These are phyloP conservation scores for Fusarium miscanthi DNA, from an alignment of 2,329 filamentous ascomycete species.

Conservation along the genomic window DNA sequence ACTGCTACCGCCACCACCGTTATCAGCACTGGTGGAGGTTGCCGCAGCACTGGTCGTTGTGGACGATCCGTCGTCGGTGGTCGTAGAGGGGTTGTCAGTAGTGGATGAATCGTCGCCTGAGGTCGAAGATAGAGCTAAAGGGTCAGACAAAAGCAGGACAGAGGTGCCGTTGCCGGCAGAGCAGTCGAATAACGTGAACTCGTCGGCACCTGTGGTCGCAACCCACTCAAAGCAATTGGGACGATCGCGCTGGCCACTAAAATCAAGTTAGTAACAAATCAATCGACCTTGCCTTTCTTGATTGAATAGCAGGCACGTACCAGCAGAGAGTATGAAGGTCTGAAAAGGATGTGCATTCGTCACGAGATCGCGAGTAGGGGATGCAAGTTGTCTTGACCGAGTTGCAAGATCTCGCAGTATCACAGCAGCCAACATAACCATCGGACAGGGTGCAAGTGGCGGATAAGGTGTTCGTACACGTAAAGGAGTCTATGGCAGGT, in stretches of 20 bases:
- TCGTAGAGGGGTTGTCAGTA: conserved; percentile 20
- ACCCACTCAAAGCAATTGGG: conserved; percentile 48
- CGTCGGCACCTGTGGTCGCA: conserved; percentile 37
- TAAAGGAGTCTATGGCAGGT: conserved; percentile 42
- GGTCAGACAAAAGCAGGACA: conserved; percentile 48
- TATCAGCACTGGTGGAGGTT: conserved; percentile 42
- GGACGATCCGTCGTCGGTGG: conserved; percentile 1
- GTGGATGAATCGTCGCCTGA: conserved; percentile 4
- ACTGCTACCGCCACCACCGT: conserved; percentile 37
- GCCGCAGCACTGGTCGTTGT: conserved; percentile 19
- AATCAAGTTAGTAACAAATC: conserved; percentile 9
- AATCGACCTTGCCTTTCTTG: background rate
- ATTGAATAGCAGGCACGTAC: conserved; percentile 33
- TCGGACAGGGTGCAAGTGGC: conserved; percentile 44
- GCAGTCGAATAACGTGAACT: conserved; percentile 47
- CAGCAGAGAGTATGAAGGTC: conserved; percentile 53
- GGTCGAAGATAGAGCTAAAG: conserved; percentile 32
- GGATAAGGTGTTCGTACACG: conserved; percentile 41
- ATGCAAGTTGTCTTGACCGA: conserved; percentile 50
- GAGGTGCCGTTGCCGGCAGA: conserved; percentile 38
- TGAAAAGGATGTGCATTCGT: conserved; percentile 40
- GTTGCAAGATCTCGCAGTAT: conserved; percentile 44
- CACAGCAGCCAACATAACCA: conserved; percentile 50
- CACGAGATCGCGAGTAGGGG: conserved; percentile 43
- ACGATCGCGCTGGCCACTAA: conserved; percentile 23